Evolutionary conservation across 2,329 filamentous ascomycete genomes (phyloP).

Genomic region (Myotisia sp.): DNA sequence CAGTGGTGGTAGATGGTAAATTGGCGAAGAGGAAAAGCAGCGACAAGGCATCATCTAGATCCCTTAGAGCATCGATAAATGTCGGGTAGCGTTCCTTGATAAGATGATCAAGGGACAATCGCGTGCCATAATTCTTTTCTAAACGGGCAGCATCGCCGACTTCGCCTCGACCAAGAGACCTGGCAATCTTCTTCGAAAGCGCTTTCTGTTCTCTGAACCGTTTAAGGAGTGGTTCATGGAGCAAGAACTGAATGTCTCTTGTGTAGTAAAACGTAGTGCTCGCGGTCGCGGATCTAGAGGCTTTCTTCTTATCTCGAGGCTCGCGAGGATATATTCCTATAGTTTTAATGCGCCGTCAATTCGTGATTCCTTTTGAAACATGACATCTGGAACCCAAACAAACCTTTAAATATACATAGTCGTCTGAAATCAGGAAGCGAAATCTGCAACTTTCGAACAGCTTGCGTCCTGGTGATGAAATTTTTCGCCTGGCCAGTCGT

Average conservation of each 20-base stretch:
- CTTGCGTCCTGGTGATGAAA: conserved; percentile 94
- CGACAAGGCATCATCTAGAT: conserved; percentile 90
- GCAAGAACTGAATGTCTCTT: conserved; percentile 95
- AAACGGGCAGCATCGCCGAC: conserved; percentile 74
- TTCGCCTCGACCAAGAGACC: conserved; percentile 81
- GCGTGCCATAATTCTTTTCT: conserved; percentile 80
- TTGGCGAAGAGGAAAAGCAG: conserved; percentile 97
- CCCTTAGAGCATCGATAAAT: conserved; percentile 83
- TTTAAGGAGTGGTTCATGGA: conserved; percentile 83
- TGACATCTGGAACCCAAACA: neutral
- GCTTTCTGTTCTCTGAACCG: conserved; percentile 97
- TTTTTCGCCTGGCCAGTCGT: conserved; percentile 89
- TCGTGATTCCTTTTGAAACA: neutral
- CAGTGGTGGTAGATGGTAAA: conserved; percentile 73
- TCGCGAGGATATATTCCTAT: conserved; percentile 87
- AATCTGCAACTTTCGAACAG: conserved; percentile 93
- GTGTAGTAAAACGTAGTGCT: conserved; percentile 86
- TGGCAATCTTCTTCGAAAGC: conserved; percentile 93
- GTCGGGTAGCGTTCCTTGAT: conserved; percentile 97
- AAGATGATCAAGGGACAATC: conserved; percentile 87
- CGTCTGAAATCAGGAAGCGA: conserved; percentile 94
- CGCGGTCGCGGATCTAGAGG: conserved; percentile 73
- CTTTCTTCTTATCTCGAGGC: conserved; percentile 94
- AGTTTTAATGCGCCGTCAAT: neutral
- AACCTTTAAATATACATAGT: conserved; percentile 95